Evolutionary conservation across 257 asterid species (phyloP).

Genomic region (Plectranthus barbatus): DNA sequence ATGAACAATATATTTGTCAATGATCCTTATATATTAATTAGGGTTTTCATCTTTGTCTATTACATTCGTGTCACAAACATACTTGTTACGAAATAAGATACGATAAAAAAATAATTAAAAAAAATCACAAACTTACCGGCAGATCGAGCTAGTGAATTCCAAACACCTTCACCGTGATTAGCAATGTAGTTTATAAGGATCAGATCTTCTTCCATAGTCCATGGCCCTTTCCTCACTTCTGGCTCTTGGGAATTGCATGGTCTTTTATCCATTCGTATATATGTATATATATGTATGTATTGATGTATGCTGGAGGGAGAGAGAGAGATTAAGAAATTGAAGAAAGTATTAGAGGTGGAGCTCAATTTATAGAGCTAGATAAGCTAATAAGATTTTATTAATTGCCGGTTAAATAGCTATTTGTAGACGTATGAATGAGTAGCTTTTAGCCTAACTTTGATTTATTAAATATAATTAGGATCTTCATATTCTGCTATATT

Average conservation of each 20-base stretch:
- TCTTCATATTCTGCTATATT: neutral
- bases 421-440: constrained; percentile 17
- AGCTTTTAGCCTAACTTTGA: constrained; percentile 45
- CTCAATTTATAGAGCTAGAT: constrained; percentile 55
- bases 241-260: constrained; percentile 61
- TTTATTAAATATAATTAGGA: constrained; percentile 12
- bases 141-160: constrained; percentile 89
- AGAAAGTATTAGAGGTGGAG: constrained; percentile 27
- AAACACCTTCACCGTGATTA: constrained; percentile 95
- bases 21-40: neutral
- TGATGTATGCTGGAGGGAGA: neutral
- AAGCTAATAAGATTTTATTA: constrained; percentile 1
- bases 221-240: constrained; percentile 97
- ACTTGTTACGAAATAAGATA: too few relatives aligned
- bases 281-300: neutral
- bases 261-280: constrained; percentile 45
- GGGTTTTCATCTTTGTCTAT: neutral
- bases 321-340: constrained; percentile 13
- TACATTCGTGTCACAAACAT: neutral
- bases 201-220: constrained; percentile 98
- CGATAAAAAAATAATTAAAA: neutral
- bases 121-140: constrained; percentile 40
- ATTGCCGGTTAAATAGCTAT: constrained; percentile 16
- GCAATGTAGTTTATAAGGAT: constrained; percentile 92
- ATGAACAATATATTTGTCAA: neutral